Percentiles rank a stretch among this genome's conserved stretches.
phyloP scores from a whole-genome alignment of 2,329 filamentous ascomycete species.

The Hypoxylon rubiginosum region DNA sequence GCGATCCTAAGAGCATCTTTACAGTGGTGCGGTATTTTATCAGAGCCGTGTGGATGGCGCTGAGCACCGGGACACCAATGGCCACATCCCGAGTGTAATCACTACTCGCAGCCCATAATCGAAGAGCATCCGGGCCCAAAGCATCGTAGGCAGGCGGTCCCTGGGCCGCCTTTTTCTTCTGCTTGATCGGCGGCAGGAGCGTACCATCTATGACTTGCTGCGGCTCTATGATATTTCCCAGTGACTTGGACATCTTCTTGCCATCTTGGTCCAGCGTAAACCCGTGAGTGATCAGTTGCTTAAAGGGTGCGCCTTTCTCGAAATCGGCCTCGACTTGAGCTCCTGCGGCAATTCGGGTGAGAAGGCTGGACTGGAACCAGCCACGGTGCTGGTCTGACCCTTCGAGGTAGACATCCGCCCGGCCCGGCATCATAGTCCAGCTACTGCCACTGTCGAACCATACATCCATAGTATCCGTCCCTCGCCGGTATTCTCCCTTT shows the following conservation, averaged over 20 bases:
- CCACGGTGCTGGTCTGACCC: slow-evolving; percentile 96
- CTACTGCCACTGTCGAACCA: slow-evolving; percentile 99
- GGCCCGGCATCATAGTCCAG: slow-evolving; percentile 75
- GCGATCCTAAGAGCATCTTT: slow-evolving; percentile 88
- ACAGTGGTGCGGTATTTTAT: slow-evolving; percentile 91
- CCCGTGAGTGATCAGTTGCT: slow-evolving; percentile 91
- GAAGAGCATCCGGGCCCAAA: slow-evolving; percentile 87
- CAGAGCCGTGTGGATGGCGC: slow-evolving; percentile 80
- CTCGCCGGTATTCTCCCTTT: slow-evolving; percentile 74
- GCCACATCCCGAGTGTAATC: slow-evolving; percentile 92
- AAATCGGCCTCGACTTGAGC: slow-evolving; percentile 54
- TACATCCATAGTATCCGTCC: slow-evolving; percentile 97
- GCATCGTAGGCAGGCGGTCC: slow-evolving; percentile 69
- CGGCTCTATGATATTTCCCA: slow-evolving; percentile 89
- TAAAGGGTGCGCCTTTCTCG: too few relatives aligned
- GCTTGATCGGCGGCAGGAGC: slow-evolving; percentile 77
- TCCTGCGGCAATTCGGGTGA: slow-evolving; percentile 83
- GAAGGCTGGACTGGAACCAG: slow-evolving; percentile 97
- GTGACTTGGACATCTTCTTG: slow-evolving; percentile 99
- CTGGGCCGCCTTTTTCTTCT: slow-evolving; percentile 66
- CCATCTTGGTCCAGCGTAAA: slow-evolving; percentile 91
- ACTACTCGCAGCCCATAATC: slow-evolving; percentile 91
- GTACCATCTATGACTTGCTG: slow-evolving; percentile 87
- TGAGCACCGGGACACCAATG: slow-evolving; percentile 82
- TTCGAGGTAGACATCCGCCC: slow-evolving; percentile 90